These are phyloP conservation scores for Gracilaria vermiculophylla DNA, from an alignment of 23 red algal species.

Conservation along the genomic window DNA sequence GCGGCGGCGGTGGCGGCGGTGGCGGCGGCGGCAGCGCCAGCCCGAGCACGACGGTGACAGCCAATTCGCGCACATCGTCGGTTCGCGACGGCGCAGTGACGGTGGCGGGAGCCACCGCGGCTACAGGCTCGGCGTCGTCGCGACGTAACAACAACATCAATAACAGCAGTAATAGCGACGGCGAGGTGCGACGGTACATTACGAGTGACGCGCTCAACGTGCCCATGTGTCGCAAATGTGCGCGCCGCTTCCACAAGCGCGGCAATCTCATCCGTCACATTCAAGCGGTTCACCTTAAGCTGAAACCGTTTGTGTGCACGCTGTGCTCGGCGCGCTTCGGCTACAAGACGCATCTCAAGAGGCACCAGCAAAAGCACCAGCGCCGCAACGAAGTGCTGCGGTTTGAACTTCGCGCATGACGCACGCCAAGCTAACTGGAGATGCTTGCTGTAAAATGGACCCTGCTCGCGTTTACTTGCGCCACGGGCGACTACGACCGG, in stretches of 20 bases:
- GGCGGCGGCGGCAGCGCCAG: not conserved
- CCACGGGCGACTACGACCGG: too few species aligned
- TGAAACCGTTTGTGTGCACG: conserved; percentile 53
- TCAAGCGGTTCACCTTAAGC: conserved; percentile 67
- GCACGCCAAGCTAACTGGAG: not conserved
- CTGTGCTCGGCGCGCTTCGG: conserved; percentile 48
- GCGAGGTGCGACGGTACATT: not conserved
- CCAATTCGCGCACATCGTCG: not conserved
- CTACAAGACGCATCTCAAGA: conserved; percentile 63
- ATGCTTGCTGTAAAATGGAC: too few species aligned
- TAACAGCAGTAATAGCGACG: not conserved
- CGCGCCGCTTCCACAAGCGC: conserved; percentile 31
- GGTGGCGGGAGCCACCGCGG: too few species aligned
- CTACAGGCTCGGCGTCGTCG: too few species aligned
- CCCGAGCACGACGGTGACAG: conserved; percentile 7
- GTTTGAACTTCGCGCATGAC: conserved; percentile 1
- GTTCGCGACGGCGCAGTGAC: not conserved
- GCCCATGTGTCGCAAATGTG: conserved; percentile 27
- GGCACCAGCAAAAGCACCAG: conserved; percentile 33
- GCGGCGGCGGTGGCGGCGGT: not conserved
- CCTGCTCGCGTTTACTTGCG: too few species aligned
- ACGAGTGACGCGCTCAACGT: conserved; percentile 19
- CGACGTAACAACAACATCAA: not conserved
- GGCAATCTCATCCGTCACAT: conserved; percentile 58
- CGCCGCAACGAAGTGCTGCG: not conserved